A percentile compares a stretch with the other conserved stretches of the same genome.
Conservation (phyloP, 2,329 filamentous ascomycete genomes). For the Venturia pyrina region DNA sequence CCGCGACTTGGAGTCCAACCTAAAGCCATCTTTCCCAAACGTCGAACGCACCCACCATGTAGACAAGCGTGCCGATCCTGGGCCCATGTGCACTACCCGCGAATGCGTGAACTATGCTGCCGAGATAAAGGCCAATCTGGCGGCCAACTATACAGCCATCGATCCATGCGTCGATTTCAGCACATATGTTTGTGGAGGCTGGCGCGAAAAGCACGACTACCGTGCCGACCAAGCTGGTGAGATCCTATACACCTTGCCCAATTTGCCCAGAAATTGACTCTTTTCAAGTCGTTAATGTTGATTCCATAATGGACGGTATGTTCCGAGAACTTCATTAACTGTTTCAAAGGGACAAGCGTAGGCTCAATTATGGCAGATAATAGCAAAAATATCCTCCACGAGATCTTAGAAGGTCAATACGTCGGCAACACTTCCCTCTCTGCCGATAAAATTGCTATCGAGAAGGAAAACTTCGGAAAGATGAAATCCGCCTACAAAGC, state of each 20-base stretch:
- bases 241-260: background rate
- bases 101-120: background rate
- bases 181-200: slow-evolving; percentile 47
- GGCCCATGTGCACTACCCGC: background rate
- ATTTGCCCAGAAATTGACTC: background rate
- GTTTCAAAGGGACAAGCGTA: background rate
- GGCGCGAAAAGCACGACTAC: slow-evolving; percentile 6
- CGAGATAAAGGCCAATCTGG: slow-evolving; percentile 50
- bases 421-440: background rate
- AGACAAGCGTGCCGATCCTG: slow-evolving; percentile 4
- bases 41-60: background rate
- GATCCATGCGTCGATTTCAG: slow-evolving; percentile 64
- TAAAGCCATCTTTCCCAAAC: background rate
- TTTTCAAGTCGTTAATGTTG: background rate
- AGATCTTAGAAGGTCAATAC: slow-evolving; percentile 12
- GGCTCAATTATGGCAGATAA: slow-evolving; percentile 9
- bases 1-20: background rate
- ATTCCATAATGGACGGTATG: background rate
- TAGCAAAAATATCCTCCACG: background rate
- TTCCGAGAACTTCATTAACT: background rate
- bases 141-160: slow-evolving; percentile 50
- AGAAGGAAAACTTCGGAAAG: slow-evolving; percentile 56
- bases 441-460: slow-evolving; percentile 17
- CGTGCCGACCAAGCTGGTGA: slow-evolving; percentile 8
- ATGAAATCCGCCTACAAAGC: slow-evolving; percentile 54